Conservation (phyloP, 208 protist genomes). For the Leishmania turanica region DNA sequence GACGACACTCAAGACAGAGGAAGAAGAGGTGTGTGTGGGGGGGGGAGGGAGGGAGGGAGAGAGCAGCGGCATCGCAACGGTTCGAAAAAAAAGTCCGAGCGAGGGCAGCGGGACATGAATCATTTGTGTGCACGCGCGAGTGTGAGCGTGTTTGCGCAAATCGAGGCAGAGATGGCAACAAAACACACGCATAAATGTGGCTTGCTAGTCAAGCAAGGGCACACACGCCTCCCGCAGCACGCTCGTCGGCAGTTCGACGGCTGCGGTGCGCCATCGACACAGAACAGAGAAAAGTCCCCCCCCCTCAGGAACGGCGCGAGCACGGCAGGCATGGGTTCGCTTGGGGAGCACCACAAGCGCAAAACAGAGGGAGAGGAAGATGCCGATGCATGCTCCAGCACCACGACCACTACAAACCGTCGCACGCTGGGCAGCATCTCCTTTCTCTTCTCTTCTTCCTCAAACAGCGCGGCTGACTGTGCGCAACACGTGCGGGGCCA, state of each 20-base stretch:
- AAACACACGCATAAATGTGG: background rate
- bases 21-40: background rate
- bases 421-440: background rate
- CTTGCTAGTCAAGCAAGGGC: background rate
- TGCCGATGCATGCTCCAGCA: background rate
- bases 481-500: background rate
- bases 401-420: background rate
- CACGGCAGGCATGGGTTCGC: background rate
- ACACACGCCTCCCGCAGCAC: background rate
- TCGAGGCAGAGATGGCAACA: too few species aligned
- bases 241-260: background rate
- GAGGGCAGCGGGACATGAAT: background rate
- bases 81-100: too few species aligned
- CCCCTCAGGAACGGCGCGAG: background rate
- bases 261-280: background rate
- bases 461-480: background rate
- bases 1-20: background rate
- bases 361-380: background rate
- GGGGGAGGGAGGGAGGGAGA: background rate
- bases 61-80: background rate
- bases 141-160: background rate
- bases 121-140: background rate
- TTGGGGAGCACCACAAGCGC: background rate
- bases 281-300: background rate
- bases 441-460: background rate